phyloP scores from a whole-genome alignment of 176 grass and related monocot genomes.

The Triticum timopheevii region DNA sequence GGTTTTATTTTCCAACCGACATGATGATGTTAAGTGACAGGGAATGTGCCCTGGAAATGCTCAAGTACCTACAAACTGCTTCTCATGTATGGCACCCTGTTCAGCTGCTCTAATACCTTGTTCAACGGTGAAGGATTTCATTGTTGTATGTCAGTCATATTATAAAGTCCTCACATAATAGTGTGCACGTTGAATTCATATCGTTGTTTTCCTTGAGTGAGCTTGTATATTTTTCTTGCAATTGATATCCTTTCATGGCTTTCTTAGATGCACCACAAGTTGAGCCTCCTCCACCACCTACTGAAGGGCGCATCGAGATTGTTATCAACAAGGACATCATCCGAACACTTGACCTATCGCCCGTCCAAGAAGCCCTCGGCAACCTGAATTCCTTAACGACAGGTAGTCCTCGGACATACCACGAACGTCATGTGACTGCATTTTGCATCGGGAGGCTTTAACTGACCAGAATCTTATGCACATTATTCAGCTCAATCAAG shows the following conservation, averaged over 20 bases:
- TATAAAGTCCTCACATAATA: background rate
- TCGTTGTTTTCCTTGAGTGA: background rate
- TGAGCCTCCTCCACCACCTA: slow-evolving; percentile 68
- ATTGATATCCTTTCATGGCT: background rate
- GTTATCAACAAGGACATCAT: slow-evolving; percentile 58
- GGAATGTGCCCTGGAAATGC: background rate
- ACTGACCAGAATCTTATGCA: background rate
- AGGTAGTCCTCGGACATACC: slow-evolving; percentile 34
- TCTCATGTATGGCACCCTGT: background rate
- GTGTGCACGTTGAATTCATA: background rate
- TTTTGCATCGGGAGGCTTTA: background rate
- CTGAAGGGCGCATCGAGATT: slow-evolving; percentile 69
- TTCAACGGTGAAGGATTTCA: background rate
- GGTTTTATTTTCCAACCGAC: background rate
- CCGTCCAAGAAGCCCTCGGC: slow-evolving; percentile 44
- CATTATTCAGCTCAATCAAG: slow-evolving; percentile 50
- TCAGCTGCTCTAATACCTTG: too few relatives aligned
- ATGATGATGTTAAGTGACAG: background rate
- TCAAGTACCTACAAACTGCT: background rate
- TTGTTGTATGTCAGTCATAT: background rate
- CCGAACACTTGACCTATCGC: slow-evolving; percentile 54
- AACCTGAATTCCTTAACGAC: slow-evolving; percentile 38
- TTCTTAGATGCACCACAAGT: slow-evolving; percentile 49
- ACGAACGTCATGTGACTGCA: background rate
- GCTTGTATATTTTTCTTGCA: background rate